Evolutionary conservation across 805 yeast species (phyloP).

Genomic region (Wickerhamiella brachini): DNA sequence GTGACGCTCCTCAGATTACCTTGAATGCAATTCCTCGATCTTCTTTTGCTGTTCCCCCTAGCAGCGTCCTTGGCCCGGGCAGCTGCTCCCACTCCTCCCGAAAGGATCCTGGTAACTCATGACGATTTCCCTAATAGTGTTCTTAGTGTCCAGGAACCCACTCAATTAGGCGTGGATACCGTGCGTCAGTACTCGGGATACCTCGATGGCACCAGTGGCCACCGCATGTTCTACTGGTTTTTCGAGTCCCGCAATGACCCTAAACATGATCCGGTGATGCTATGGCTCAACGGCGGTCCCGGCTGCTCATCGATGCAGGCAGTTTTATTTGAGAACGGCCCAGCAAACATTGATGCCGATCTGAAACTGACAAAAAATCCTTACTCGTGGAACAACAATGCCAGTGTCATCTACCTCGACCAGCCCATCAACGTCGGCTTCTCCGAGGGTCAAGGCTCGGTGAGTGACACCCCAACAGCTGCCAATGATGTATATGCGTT

Average conservation of each 20-base stretch:
- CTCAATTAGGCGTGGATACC: slow-evolving; percentile 27
- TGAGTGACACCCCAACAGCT: slow-evolving; percentile 62
- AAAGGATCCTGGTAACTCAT: slow-evolving; percentile 2
- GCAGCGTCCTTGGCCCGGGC: not conserved
- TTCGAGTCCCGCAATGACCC: slow-evolving; percentile 90
- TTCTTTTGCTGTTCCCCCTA: not conserved
- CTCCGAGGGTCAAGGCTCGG: slow-evolving; percentile 50
- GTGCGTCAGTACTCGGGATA: slow-evolving; percentile 67
- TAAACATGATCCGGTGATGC: slow-evolving; percentile 64
- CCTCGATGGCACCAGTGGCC: slow-evolving; percentile 43
- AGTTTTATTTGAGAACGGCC: slow-evolving; percentile 82
- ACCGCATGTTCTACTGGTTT: slow-evolving; percentile 58
- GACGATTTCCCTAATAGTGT: slow-evolving; percentile 8
- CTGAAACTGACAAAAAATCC: slow-evolving; percentile 61
- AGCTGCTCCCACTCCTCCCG: not conserved
- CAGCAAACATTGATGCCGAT: slow-evolving; percentile 55
- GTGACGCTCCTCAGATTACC: not conserved
- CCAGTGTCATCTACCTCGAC: slow-evolving; percentile 80
- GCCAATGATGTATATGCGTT: slow-evolving; percentile 80
- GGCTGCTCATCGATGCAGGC: slow-evolving; percentile 92
- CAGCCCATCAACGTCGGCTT: slow-evolving; percentile 92
- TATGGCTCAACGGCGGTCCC: slow-evolving; percentile 96
- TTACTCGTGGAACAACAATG: slow-evolving; percentile 81
- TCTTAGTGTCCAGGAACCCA: slow-evolving; percentile 11
- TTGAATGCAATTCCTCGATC: not conserved